Base-by-base conservation (phyloP, 805 yeast species). In the Hanseniaspora valbyensis region DNA sequence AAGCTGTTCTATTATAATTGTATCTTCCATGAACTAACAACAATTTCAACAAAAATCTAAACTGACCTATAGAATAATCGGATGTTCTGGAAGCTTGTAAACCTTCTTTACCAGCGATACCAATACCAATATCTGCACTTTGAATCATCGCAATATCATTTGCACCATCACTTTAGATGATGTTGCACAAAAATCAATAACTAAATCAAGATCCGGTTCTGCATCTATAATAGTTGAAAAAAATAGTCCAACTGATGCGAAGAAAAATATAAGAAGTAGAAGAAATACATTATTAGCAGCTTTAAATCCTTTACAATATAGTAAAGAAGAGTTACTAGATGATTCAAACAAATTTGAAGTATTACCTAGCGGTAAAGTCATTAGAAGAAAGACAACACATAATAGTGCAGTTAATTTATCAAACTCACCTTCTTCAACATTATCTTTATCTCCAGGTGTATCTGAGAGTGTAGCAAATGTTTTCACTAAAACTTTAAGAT, bases 111-210 rank as follows among this genome's bases (percentile, higher is more conserved):
- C 98, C 99, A 1, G 97, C 89, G 49, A 92, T 92, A 26, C 98
- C 98, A 55, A 92, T 77, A 26, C 99, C 99, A 51, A 92, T 87
- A 65, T 92, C 97, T 0, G 99, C 99, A 60, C 94, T 83, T 68
- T 92, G 96, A 54, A 92, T 92, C 99, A 92, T 92, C 1, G 99
- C 97, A 62, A 92, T 89, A 66, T 92, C 99, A 62, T 92, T 92
- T 2, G 99, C 99, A 56, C 99, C 99, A 67, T n/a, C n/a, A n/a
- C n/a, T n/a, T n/a, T n/a, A n/a, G n/a, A n/a, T n/a, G n/a, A n/a
- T n/a, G n/a, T n/a, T n/a, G n/a, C n/a, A n/a, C n/a, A n/a, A n/a
- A n/a, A n/a, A n/a, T n/a, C n/a, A n/a, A n/a, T n/a, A n/a, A n/a
- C n/a, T n/a, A n/a, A n/a, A n/a, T n/a, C n/a, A n/a, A n/a, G n/a